phyloP scores from a whole-genome alignment of 768 basidiomycete species.

The Hygrophorus pudorinus region DNA sequence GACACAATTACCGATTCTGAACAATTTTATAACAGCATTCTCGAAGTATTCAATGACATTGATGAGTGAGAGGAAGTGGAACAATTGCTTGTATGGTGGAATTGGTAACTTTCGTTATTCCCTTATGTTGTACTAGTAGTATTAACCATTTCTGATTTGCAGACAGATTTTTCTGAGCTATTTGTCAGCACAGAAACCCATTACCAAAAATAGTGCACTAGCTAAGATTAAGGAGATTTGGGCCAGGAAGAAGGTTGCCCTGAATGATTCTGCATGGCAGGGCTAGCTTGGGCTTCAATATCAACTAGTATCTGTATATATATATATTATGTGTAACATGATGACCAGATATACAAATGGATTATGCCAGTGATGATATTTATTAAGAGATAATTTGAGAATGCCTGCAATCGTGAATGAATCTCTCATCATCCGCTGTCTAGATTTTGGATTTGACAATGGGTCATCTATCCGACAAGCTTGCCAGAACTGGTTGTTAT shows the following conservation, averaged over 20 bases:
- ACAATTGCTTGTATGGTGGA: slow-evolving; percentile 7
- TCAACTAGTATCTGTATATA: too few species aligned
- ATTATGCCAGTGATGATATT: too few species aligned
- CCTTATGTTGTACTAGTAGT: not conserved
- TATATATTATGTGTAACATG: too few species aligned
- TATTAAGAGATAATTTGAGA: too few species aligned
- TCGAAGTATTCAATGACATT: slow-evolving; percentile 9
- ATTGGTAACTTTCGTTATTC: not conserved
- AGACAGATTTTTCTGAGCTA: slow-evolving; percentile 8
- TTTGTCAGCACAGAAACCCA: not conserved
- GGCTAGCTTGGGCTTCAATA: too few species aligned
- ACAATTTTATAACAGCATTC: slow-evolving; percentile 9
- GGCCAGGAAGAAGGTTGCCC: not conserved
- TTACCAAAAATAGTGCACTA: slow-evolving; percentile 6
- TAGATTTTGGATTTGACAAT: too few species aligned
- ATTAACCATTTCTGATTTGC: not conserved
- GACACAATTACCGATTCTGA: slow-evolving; percentile 10
- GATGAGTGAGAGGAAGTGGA: slow-evolving; percentile 8
- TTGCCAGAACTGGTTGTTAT: too few species aligned
- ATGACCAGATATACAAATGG: too few species aligned
- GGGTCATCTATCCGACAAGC: too few species aligned
- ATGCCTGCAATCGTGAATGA: too few species aligned
- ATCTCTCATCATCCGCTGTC: too few species aligned
- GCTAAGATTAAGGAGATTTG: not conserved
- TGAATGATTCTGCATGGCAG: not conserved